Conservation (phyloP, 2,329 filamentous ascomycete species). For the Monilinia polystroma region DNA sequence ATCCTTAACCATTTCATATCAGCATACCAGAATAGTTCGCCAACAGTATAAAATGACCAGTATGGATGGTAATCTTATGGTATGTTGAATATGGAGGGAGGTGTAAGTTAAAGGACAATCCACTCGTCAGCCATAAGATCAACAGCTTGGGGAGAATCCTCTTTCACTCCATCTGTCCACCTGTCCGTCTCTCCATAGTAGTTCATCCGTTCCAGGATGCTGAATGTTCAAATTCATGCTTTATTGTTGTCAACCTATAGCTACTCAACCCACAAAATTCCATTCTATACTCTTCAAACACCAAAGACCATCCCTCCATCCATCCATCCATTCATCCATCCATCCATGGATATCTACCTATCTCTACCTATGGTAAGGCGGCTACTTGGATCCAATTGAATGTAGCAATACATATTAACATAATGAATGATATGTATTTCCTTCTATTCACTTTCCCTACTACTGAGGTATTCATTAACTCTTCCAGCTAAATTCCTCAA, state of each 20-base stretch:
- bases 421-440: too few species aligned
- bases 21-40: background rate
- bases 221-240: background rate
- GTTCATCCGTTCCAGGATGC: background rate
- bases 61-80: too few species aligned
- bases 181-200: background rate
- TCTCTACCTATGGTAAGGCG: too few species aligned
- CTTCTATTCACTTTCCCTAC: too few species aligned
- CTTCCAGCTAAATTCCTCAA: too few species aligned
- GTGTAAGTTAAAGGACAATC: background rate
- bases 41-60: background rate
- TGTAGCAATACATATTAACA: too few species aligned
- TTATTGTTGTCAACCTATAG: background rate
- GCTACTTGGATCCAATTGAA: too few species aligned
- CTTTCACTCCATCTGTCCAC: too few species aligned
- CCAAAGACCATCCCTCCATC: background rate
- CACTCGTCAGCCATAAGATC: background rate
- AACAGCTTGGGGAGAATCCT: background rate
- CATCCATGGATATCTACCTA: background rate
- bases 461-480: too few species aligned
- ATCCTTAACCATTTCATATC: background rate
- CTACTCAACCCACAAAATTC: too few species aligned
- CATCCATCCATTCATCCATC: background rate
- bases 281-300: background rate
- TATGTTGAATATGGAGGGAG: too few species aligned